These are phyloP conservation scores for Chalciporus piperatus DNA, from an alignment of 768 basidiomycete genomes.

Conservation along the genomic window DNA sequence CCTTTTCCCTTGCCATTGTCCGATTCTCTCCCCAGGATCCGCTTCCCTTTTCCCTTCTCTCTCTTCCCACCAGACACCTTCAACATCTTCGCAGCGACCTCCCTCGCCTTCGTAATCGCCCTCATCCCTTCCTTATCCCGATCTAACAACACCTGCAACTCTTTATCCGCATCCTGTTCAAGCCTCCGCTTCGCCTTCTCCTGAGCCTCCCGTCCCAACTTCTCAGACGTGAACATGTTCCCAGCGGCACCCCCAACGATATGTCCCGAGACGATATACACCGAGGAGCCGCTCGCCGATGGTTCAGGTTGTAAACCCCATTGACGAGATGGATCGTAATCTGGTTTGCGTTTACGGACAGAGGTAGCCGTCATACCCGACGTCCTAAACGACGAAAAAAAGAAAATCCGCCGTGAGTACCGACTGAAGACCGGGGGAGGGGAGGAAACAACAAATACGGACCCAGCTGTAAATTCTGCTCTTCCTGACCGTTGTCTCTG, in stretches of 20 bases:
- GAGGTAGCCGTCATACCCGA: slow-evolving; percentile 60
- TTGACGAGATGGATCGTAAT: slow-evolving; percentile 67
- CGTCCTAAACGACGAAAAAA: slow-evolving; percentile 45
- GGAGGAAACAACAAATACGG: slow-evolving; percentile 19
- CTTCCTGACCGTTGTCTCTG: slow-evolving; percentile 69
- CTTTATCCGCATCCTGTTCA: slow-evolving; percentile 57
- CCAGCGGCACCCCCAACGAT: slow-evolving; percentile 51
- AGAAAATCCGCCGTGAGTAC: too few species aligned
- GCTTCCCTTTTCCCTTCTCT: slow-evolving; percentile 14
- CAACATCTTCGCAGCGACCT: slow-evolving; percentile 36
- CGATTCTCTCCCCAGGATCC: slow-evolving; percentile 9
- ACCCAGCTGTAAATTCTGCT: slow-evolving; percentile 87
- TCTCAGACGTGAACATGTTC: slow-evolving; percentile 58
- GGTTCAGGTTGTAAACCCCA: slow-evolving; percentile 69
- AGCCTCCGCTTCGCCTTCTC: slow-evolving; percentile 67
- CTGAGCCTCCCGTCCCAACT: slow-evolving; percentile 76
- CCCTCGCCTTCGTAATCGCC: slow-evolving; percentile 58
- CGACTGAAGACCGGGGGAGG: too few species aligned
- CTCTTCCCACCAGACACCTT: slow-evolving; percentile 18
- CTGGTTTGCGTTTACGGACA: slow-evolving; percentile 48
- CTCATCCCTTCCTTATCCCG: slow-evolving; percentile 68
- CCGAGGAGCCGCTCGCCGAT: slow-evolving; percentile 42
- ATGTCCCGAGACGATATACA: slow-evolving; percentile 82
- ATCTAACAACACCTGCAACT: slow-evolving; percentile 57
- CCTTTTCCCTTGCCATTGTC: slow-evolving; percentile 18